Percentiles rank a stretch among this genome's conserved stretches.
These are phyloP conservation scores for Gamsiella multidivaricata DNA, from an alignment of 192 early-diverging fungal species.

Conservation along the genomic window DNA sequence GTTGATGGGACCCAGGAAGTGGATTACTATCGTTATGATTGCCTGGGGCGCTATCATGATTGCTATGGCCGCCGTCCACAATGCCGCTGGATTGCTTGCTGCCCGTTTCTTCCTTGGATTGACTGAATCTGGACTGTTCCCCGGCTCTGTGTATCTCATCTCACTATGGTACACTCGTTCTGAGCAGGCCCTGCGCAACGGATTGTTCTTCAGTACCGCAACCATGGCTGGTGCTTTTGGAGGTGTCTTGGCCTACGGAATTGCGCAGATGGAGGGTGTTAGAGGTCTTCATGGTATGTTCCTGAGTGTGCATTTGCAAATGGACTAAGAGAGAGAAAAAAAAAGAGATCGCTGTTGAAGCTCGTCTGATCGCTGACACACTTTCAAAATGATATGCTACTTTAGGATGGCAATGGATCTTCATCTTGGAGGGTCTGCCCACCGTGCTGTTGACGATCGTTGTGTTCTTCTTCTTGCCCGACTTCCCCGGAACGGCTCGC, in stretches of 20 bases:
- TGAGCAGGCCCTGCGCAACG: constrained; percentile 66
- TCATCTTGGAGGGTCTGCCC: constrained; percentile 72
- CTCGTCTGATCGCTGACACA: background rate
- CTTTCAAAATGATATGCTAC: background rate
- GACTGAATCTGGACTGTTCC: constrained; percentile 68
- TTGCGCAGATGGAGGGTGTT: constrained; percentile 67
- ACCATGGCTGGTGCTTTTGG: constrained; percentile 70
- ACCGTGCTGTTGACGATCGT: constrained; percentile 53
- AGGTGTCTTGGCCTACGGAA: constrained; percentile 73
- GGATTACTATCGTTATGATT: constrained; percentile 70
- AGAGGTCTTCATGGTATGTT: constrained; percentile 51
- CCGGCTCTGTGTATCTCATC: constrained; percentile 66
- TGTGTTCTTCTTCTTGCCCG: constrained; percentile 59
- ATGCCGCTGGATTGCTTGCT: constrained; percentile 55
- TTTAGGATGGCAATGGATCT: constrained; percentile 71
- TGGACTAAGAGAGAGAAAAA: background rate
- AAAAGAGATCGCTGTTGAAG: background rate
- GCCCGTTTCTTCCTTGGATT: constrained; percentile 71
- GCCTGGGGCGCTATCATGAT: constrained; percentile 65
- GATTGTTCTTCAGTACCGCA: constrained; percentile 63
- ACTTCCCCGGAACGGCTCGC: constrained; percentile 59
- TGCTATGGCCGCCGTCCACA: constrained; percentile 61
- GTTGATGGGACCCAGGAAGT: constrained; percentile 62
- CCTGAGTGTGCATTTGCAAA: background rate
- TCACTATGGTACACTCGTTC: constrained; percentile 68